These are phyloP conservation scores for Vigna angularis DNA, from an alignment of 306 rosid genomes.

Conservation along the genomic window DNA sequence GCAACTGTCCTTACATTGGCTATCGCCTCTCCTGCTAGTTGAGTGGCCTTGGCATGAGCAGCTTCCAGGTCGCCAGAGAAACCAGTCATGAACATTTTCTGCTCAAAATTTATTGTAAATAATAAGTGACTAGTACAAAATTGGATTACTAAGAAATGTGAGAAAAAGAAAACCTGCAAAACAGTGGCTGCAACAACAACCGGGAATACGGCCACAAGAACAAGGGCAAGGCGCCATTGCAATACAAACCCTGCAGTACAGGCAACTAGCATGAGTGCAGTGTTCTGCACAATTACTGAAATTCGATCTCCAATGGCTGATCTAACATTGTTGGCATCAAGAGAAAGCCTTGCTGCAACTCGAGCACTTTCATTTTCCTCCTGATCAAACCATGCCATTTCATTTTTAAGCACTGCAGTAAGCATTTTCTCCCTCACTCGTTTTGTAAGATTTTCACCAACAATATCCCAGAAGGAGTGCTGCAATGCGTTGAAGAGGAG, in stretches of 20 bases:
- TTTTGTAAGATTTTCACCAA: conserved; percentile 89
- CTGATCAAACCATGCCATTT: conserved; percentile 96
- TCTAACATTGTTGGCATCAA: conserved; percentile 93
- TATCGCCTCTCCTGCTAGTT: conserved; percentile 95
- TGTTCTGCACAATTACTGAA: conserved; percentile 93
- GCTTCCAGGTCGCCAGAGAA: conserved; percentile 93
- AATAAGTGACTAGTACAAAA: not conserved
- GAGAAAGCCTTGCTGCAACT: conserved; percentile 83
- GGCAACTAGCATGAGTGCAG: conserved; percentile 91
- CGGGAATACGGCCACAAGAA: conserved; percentile 92
- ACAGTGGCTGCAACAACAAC: conserved; percentile 97
- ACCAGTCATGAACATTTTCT: conserved; percentile 98
- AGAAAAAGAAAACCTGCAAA: conserved; percentile 69
- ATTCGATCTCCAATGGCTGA: conserved; percentile 94
- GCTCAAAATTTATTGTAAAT: conserved; percentile 33
- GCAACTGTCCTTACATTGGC: conserved; percentile 95
- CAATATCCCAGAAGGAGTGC: conserved; percentile 96
- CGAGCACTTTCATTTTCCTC: conserved; percentile 96
- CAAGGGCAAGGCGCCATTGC: conserved; percentile 98
- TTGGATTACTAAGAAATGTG: conserved; percentile 8
- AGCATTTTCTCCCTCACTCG: conserved; percentile 94
- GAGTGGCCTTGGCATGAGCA: conserved; percentile 90
- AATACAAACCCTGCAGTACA: conserved; percentile 94
- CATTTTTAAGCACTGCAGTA: conserved; percentile 77
- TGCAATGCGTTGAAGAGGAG: conserved; percentile 93